Evolutionary conservation across 1,139 yeast genomes (phyloP).

Genomic region (Protomyces inouyei): DNA sequence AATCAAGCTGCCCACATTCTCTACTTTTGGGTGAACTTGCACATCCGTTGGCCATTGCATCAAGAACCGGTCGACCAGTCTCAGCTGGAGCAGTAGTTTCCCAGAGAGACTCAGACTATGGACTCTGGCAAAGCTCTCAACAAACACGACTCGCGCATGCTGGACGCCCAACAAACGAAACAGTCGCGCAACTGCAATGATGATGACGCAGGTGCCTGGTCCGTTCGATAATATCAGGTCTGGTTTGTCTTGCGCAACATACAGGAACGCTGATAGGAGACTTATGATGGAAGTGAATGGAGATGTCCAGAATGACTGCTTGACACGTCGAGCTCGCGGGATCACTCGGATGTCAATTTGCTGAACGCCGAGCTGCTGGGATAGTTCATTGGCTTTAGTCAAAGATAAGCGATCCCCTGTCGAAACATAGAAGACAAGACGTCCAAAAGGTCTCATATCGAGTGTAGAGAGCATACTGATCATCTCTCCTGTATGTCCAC

Average conservation of each 20-base stretch:
- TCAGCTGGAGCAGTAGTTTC: conserved; percentile 46
- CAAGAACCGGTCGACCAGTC: conserved; percentile 62
- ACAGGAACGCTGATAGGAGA: conserved; percentile 35
- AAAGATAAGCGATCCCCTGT: conserved; percentile 27
- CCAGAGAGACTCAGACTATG: conserved; percentile 73
- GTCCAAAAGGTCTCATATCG: conserved; percentile 4
- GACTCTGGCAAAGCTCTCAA: conserved; percentile 89
- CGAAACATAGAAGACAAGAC: conserved; percentile 29
- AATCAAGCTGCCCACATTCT: conserved; percentile 71
- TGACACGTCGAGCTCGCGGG: conserved; percentile 73
- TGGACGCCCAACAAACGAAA: conserved; percentile 49
- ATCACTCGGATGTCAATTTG: conserved; percentile 40
- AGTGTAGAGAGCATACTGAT: conserved; percentile 20
- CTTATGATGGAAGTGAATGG: conserved; percentile 47
- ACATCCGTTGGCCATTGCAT: conserved; percentile 86
- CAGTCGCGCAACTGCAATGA: conserved; percentile 58
- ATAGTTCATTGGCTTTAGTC: conserved; percentile 18
- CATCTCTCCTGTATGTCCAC: conserved; percentile 32
- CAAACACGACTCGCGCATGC: conserved; percentile 59
- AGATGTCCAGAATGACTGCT: conserved; percentile 56
- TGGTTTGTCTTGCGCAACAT: conserved; percentile 37
- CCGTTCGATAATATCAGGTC: conserved; percentile 67
- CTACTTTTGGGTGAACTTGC: conserved; percentile 55
- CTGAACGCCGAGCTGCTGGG: background rate
- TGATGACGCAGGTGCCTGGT: conserved; percentile 85